Conservation (phyloP, 768 basidiomycete species). For the Boletus reticuloceps region DNA sequence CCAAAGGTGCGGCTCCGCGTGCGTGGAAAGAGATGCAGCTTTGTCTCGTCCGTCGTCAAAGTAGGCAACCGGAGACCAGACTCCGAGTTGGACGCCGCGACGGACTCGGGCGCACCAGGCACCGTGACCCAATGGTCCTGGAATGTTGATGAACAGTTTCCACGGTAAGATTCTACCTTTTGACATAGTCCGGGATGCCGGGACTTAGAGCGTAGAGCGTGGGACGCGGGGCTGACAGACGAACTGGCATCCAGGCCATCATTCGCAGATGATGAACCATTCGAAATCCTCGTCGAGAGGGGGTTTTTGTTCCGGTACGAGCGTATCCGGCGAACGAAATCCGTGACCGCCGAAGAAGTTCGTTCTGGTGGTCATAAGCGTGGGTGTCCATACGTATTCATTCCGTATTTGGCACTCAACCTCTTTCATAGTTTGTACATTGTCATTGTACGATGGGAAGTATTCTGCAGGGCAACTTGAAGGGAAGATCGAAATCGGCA, state of each 20-base stretch:
- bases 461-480: not conserved
- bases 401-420: not conserved
- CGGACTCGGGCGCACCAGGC: not conserved
- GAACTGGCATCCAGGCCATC: conserved; percentile 1
- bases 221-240: not conserved
- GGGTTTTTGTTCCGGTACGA: conserved; percentile 10
- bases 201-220: no score
- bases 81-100: not conserved
- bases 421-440: not conserved
- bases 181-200: not conserved
- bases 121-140: not conserved
- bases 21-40: not conserved
- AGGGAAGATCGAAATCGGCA: not conserved
- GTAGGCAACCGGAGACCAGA: not conserved
- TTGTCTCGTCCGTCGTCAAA: conserved; percentile 10
- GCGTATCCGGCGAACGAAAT: conserved; percentile 9
- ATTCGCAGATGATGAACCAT: not conserved
- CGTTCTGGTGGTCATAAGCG: not conserved
- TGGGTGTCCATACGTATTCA: not conserved
- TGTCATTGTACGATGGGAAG: conserved; percentile 1
- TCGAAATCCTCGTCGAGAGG: conserved; percentile 8
- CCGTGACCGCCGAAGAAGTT: not conserved
- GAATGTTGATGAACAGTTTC: not conserved
- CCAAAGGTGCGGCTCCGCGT: conserved; percentile 7
- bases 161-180: not conserved